Base-by-base conservation (phyloP, 2,329 filamentous ascomycete species). In the Amphichorda felina region DNA sequence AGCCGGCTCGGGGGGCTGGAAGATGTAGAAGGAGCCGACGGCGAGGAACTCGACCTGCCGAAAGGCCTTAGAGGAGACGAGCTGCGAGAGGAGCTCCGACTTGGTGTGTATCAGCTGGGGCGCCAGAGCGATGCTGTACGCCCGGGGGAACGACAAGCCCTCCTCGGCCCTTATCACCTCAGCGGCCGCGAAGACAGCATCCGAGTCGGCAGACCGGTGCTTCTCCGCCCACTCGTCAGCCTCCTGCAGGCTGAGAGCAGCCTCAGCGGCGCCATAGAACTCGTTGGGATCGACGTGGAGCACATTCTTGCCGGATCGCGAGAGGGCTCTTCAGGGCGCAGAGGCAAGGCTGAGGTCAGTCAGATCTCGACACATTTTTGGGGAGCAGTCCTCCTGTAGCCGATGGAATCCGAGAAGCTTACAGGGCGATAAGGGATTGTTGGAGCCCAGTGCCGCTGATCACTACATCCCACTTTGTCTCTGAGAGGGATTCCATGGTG, bases 11-110 rank as follows among this genome's bases (percentile, higher is more conserved):
- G 51, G 19, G 1, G 58, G 50, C 39, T 70, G 64, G 50, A 79
- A 79, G 37, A 95, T 75, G 71, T 82, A 95, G 75, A 89, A 96
- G 38, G 83, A 89, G 18, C 89, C 89, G 18, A 96, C 84, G 19
- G 89, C 86, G 41, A 91, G 74, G 47, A 96, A 96, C 53, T 96
- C 89, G 32, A 98, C 72, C 60, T 95, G 88, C 16, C 80, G 75
- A 50, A 89, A 89, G 10, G 87, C 82, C 46, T 79, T 82, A 6
- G 89, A 94, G 2, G 87, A 86, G n/a, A 96, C 84, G 13, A 96
- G 73, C 48, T 79, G 72, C 8, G 77, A 73, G 5, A 96, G 65
- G 24, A 96, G 69, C 44, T 74, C 68, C 3, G 88, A 94, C 36
- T 80, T 79, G 8, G 84, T 75, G 57, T 95, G 91, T 36, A 96